phyloP scores from a whole-genome alignment of 1,139 yeast genomes.

The Lodderomyces metapsilosis region DNA sequence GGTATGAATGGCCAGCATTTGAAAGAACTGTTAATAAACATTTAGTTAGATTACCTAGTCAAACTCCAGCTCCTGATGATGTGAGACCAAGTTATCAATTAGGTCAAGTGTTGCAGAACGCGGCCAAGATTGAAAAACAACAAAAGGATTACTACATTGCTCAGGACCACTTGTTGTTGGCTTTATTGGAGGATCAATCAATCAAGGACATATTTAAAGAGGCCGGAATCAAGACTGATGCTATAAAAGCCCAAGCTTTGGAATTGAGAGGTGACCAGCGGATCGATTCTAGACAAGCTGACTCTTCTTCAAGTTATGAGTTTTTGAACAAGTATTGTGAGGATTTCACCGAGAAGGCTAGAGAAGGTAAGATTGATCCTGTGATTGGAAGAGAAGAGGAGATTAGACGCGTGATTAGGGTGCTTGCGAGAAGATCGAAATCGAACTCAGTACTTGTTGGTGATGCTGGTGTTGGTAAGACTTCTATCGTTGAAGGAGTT shows the following conservation, averaged over 20 bases:
- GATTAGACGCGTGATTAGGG: constrained; percentile 90
- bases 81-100: constrained; percentile 67
- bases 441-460: constrained; percentile 96
- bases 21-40: constrained; percentile 79
- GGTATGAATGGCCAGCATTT: constrained; percentile 82
- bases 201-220: constrained; percentile 76
- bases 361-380: constrained; percentile 94
- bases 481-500: constrained; percentile 96
- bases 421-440: constrained; percentile 91
- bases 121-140: constrained; percentile 72
- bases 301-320: constrained; percentile 80
- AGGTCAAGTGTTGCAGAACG: constrained; percentile 67
- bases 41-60: constrained; percentile 82
- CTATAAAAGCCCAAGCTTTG: constrained; percentile 76
- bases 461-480: constrained; percentile 99
- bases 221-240: constrained; percentile 63
- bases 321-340: constrained; percentile 86
- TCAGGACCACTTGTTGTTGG: constrained; percentile 88
- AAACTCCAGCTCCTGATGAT: constrained; percentile 81
- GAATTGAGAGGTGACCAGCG: constrained; percentile 87
- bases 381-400: constrained; percentile 99
- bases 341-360: constrained; percentile 89
- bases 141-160: constrained; percentile 93
- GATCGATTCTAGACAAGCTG: constrained; percentile 93
- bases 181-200: constrained; percentile 75